These are phyloP conservation scores for Aureobasidium zeae DNA, from an alignment of 2,329 filamentous ascomycete species.

Conservation along the genomic window DNA sequence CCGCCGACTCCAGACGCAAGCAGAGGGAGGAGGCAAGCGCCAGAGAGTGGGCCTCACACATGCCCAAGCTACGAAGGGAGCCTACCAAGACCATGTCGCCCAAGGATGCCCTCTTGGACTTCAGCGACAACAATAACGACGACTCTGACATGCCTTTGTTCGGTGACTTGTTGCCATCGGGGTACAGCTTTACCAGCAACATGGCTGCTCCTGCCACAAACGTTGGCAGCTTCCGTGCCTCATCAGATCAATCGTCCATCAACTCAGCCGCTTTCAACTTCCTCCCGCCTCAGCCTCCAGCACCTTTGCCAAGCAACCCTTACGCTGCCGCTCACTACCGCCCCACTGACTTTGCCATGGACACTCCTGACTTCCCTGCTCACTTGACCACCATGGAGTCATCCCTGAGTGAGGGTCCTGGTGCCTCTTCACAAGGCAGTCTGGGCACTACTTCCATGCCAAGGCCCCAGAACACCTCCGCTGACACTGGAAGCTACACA, in stretches of 20 bases:
- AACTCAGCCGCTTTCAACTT: conserved; percentile 31
- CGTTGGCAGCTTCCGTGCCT: conserved; percentile 17
- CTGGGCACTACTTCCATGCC: conserved; percentile 25
- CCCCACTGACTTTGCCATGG: conserved; percentile 18
- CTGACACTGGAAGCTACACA: conserved; percentile 83
- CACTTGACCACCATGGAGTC: conserved; percentile 54
- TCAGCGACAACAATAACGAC: conserved; percentile 52
- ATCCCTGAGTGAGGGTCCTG: conserved; percentile 45
- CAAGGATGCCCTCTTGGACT: conserved; percentile 83
- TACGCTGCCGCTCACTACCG: conserved; percentile 30
- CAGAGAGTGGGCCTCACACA: conserved; percentile 27
- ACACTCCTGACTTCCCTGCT: conserved; percentile 47
- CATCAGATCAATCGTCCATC: conserved; percentile 19
- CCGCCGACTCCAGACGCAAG: conserved; percentile 52
- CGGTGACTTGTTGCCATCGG: conserved; percentile 31
- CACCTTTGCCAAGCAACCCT: conserved; percentile 24
- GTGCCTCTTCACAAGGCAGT: conserved; percentile 36
- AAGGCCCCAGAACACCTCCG: conserved; percentile 55
- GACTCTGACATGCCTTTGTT: conserved; percentile 47
- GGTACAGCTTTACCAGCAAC: conserved; percentile 35
- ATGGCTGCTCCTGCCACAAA: conserved; percentile 15
- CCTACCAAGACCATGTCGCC: conserved; percentile 79
- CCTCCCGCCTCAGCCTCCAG: conserved; percentile 21
- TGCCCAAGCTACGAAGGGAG: conserved; percentile 27
- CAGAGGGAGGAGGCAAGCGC: conserved; percentile 53